Percentiles rank a stretch among this genome's conserved stretches.
These are phyloP conservation scores for Colletotrichum plurivorum DNA, from an alignment of 2,329 filamentous ascomycete genomes.

Conservation along the genomic window DNA sequence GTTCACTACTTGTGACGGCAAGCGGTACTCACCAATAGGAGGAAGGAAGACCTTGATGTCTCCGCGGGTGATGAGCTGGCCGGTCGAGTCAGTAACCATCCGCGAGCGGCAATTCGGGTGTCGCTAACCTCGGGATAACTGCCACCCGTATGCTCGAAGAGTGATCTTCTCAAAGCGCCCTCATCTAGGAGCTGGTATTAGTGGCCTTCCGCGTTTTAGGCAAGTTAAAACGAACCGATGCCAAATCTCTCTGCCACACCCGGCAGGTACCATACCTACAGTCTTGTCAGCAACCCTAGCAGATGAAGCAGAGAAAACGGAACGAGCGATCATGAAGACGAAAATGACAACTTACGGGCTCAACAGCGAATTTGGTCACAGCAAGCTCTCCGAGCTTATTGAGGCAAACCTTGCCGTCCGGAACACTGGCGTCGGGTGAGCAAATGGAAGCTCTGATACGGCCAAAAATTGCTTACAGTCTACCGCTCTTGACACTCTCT, in stretches of 20 bases:
- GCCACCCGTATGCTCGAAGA: conserved; percentile 96
- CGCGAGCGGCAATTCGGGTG: not conserved
- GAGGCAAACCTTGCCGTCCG: conserved; percentile 91
- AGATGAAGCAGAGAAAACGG: not conserved
- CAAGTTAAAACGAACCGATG: conserved; percentile 71
- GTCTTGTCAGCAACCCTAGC: too few species aligned
- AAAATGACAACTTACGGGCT: conserved; percentile 77
- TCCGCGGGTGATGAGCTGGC: conserved; percentile 86
- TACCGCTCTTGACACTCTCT: conserved; percentile 84
- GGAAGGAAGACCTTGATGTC: conserved; percentile 97
- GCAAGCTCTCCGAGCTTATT: conserved; percentile 89
- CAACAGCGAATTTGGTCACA: conserved; percentile 97
- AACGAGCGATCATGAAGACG: conserved; percentile 1
- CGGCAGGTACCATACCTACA: conserved; percentile 82
- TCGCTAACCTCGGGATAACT: conserved; percentile 84
- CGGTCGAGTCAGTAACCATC: not conserved
- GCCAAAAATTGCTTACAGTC: conserved; percentile 67
- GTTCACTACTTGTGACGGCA: too few species aligned
- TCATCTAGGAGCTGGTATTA: conserved; percentile 72
- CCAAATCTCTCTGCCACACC: conserved; percentile 94
- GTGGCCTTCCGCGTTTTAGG: conserved; percentile 6
- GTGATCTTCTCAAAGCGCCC: conserved; percentile 83
- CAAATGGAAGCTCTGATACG: not conserved
- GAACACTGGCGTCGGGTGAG: conserved; percentile 55
- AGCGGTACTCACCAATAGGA: conserved; percentile 77